Percentiles rank a stretch among this genome's conserved stretches.
phyloP scores from a whole-genome alignment of 306 rosid species.

The Rosa lucieae region DNA sequence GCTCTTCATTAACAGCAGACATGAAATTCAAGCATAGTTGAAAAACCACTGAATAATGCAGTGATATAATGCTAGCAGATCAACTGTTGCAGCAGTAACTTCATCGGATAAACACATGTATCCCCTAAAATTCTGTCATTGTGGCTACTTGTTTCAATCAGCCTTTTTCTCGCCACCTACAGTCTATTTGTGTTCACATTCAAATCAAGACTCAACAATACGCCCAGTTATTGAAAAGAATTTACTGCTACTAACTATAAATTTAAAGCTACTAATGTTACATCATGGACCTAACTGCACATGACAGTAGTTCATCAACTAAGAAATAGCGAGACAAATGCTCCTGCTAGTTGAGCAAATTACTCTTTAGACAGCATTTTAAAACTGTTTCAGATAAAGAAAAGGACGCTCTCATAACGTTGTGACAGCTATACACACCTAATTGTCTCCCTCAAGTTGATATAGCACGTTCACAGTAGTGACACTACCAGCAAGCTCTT shows the following conservation, averaged over 20 bases:
- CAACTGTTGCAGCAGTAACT: neutral
- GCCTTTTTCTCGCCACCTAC: neutral
- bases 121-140: neutral
- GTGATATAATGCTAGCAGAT: neutral
- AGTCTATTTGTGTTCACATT: neutral
- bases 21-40: neutral
- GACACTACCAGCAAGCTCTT: neutral
- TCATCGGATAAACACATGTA: neutral
- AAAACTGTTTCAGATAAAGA: neutral
- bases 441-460: neutral
- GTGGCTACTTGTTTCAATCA: neutral
- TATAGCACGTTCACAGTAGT: neutral
- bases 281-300: neutral
- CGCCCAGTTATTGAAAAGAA: neutral
- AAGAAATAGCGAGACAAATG: neutral
- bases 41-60: neutral
- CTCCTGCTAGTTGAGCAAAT: neutral
- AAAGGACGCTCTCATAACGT: neutral
- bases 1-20: neutral
- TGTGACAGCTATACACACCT: neutral
- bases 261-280: neutral
- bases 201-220: neutral
- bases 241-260: neutral
- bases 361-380: neutral
- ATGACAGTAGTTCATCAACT: neutral